Conservation (phyloP, 257 asterid species). For the Mentha longifolia region DNA sequence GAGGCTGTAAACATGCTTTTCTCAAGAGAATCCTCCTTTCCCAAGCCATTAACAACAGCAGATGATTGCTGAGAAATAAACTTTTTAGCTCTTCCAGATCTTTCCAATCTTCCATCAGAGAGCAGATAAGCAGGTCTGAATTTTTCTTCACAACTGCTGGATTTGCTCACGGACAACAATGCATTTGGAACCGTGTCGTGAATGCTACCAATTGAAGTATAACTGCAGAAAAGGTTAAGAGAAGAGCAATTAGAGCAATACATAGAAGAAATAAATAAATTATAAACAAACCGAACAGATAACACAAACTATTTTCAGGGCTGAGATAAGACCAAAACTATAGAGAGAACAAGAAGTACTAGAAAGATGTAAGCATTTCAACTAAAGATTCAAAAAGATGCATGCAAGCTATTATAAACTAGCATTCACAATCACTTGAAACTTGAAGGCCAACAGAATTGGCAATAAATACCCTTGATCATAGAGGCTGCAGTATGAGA, state of each 20-base stretch:
- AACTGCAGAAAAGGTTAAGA: slow-evolving; percentile 47
- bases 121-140: slow-evolving; percentile 87
- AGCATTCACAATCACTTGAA: not conserved
- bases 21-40: slow-evolving; percentile 42
- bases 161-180: slow-evolving; percentile 50
- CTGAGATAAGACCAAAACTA: not conserved
- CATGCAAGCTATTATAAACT: not conserved
- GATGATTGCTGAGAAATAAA: slow-evolving; percentile 46
- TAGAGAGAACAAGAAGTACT: slow-evolving; percentile 9
- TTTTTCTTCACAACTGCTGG: slow-evolving; percentile 51
- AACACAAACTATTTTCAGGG: too few relatives aligned
- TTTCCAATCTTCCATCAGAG: slow-evolving; percentile 88
- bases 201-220: slow-evolving; percentile 96
- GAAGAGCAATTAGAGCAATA: slow-evolving; percentile 11
- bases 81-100: slow-evolving; percentile 82
- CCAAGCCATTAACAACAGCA: slow-evolving; percentile 60
- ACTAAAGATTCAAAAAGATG: not conserved
- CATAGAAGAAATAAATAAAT: too few relatives aligned
- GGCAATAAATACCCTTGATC: slow-evolving; percentile 64
- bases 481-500: slow-evolving; percentile 77
- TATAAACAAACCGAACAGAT: not conserved
- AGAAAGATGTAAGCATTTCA: slow-evolving; percentile 11
- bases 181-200: slow-evolving; percentile 92
- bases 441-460: not conserved
- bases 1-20: slow-evolving; percentile 67